Conservation (phyloP, 73 alveolate genomes). For the Effrenium voratum region DNA sequence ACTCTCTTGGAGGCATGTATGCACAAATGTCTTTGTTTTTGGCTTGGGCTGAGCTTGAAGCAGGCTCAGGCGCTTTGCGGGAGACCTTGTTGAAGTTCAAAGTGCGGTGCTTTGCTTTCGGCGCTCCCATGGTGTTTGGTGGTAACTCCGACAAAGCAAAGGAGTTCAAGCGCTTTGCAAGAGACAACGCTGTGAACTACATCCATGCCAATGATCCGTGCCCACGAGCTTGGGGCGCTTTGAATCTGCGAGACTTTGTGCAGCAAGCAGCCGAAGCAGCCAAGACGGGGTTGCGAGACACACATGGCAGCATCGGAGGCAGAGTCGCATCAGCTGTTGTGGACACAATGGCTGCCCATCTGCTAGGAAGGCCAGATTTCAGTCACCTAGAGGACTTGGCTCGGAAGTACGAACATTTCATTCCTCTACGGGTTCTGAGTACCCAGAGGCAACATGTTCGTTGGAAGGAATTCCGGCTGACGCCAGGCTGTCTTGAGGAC, state of each 20-base stretch:
- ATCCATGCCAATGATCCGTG: conserved; percentile 40
- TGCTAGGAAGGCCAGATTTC: conserved; percentile 10
- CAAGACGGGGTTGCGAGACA: not conserved
- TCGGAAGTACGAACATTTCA: conserved; percentile 23
- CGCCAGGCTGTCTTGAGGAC: conserved; percentile 18
- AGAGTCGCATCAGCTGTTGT: not conserved
- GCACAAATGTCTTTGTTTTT: not conserved
- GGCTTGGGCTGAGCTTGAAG: not conserved
- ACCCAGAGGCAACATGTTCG: not conserved
- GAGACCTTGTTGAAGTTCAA: not conserved
- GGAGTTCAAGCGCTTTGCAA: conserved; percentile 6
- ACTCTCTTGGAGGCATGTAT: conserved; percentile 34
- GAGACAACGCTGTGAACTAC: conserved; percentile 24
- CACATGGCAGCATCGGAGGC: conserved; percentile 17
- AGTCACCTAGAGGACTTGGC: not conserved
- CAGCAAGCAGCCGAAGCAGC: not conserved
- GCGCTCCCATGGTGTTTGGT: conserved; percentile 45
- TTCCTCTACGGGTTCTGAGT: conserved; percentile 1
- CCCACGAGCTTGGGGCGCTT: conserved; percentile 67
- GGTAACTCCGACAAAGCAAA: not conserved
- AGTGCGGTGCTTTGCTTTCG: conserved; percentile 9
- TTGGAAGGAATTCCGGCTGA: conserved; percentile 6
- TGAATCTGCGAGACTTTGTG: not conserved
- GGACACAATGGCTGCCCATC: not conserved
- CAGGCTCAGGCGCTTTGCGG: not conserved